Evolutionary conservation across 2,329 filamentous ascomycete species (phyloP).

Genomic region (Ascochyta lentis): DNA sequence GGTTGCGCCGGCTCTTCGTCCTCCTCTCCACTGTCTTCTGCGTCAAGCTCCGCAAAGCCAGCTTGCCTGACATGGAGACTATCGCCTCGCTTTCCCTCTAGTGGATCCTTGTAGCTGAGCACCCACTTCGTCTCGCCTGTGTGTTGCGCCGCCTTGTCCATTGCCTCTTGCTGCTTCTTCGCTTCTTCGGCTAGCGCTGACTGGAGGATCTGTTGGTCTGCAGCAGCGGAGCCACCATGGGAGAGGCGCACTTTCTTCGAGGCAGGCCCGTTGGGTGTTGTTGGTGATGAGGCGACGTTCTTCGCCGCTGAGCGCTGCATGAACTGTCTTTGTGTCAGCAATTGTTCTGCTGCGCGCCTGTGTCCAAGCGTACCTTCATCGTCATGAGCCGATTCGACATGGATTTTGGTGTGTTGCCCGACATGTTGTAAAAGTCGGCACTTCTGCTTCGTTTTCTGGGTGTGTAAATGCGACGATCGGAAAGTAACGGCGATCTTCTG

Average conservation of each 20-base stretch:
- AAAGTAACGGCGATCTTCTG: not conserved
- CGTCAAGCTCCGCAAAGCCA: constrained; percentile 62
- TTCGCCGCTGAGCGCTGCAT: constrained; percentile 87
- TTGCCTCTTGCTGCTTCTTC: constrained; percentile 62
- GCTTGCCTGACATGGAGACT: constrained; percentile 64
- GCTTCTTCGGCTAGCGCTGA: constrained; percentile 72
- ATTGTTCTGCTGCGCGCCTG: constrained; percentile 1
- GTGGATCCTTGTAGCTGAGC: constrained; percentile 62
- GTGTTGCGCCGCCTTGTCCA: constrained; percentile 68
- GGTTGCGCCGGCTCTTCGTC: constrained; percentile 40
- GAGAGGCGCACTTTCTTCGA: constrained; percentile 70
- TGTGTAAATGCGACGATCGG: not conserved
- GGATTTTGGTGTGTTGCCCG: constrained; percentile 57
- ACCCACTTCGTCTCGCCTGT: constrained; percentile 79
- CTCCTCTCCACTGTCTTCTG: constrained; percentile 46
- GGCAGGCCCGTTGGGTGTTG: constrained; percentile 59
- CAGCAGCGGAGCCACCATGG: constrained; percentile 45
- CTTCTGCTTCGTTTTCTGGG: not conserved
- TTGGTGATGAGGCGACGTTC: constrained; percentile 55
- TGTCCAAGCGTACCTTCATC: constrained; percentile 70
- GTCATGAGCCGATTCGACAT: constrained; percentile 89
- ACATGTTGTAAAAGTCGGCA: constrained; percentile 27
- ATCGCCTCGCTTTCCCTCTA: constrained; percentile 50
- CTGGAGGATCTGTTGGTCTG: constrained; percentile 66
- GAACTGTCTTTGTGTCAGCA: constrained; percentile 60